Evolutionary conservation across 108 stramenopile genomes (phyloP), one percentile per base, ranked within the genome.

Genomic region (Mayamaea pseudoterrestris): DNA sequence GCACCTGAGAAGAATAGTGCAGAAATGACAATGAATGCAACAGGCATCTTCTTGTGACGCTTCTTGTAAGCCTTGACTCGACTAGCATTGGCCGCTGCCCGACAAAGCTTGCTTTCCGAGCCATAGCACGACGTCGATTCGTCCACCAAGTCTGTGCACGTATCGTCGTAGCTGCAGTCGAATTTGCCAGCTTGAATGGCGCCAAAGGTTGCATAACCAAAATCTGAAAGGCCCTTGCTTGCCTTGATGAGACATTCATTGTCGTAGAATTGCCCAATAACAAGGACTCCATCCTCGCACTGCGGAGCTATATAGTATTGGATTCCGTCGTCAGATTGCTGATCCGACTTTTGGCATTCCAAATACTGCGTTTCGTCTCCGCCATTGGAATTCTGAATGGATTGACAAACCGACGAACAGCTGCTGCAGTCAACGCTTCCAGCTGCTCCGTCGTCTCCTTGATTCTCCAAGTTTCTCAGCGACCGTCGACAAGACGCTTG

Each of bases 241-340:
- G 66, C 54, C 57, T 73, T 73, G 42, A 78, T 51, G 22, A 65
- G 58, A 35, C 76, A 78, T 16, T 78, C 76, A 2, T 71, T 61
- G 37, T 78, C 76, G 40, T 78, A 78, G 44, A 55, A 78, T 8
- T 61, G 45, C 0, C 71, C 72, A 31, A 78, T 71, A 0, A 57
- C 47, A 14, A 78, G 17, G 2, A 30, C 27, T 4, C 76, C 72
- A 18, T 50, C 25, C 8, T 47, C 49, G 52, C 76, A 78, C 27
- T 45, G 40, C 28, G 76, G 76, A 1, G 49, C 76, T 26, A 60
- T 54, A 47, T 78, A 78, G 31, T 64, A 61, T 31, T 73, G 63
- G 16, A 52, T 53, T 21, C 60, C 67, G 35, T 65, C 58, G 13
- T 63, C 61, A n/a, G n/a, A n/a, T 27, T 63, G 66, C 5, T 41